Evolutionary conservation across 2,329 filamentous ascomycete species (phyloP).

Genomic region (Monosporascus sp.): DNA sequence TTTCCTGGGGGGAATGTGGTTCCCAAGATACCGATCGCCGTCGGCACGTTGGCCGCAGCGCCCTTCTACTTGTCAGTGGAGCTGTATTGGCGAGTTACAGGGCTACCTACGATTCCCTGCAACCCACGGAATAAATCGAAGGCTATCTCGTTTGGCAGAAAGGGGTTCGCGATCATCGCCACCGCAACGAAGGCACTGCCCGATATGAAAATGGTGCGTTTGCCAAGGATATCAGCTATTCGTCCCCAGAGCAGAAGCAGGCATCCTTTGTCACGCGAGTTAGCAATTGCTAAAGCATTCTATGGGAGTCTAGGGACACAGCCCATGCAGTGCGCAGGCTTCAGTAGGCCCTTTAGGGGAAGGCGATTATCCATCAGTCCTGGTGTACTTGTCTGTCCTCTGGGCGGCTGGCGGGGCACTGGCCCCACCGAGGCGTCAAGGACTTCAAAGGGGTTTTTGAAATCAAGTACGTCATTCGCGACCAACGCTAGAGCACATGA

Average conservation of each 20-base stretch:
- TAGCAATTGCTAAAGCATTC: not conserved
- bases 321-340: no score
- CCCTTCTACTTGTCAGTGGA: slow-evolving; percentile 33
- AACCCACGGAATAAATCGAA: slow-evolving; percentile 63
- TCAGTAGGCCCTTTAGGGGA: no score
- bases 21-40: slow-evolving; percentile 65
- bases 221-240: slow-evolving; percentile 62
- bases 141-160: slow-evolving; percentile 60
- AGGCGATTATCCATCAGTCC: no score
- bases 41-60: slow-evolving; percentile 64
- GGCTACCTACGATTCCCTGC: slow-evolving; percentile 50
- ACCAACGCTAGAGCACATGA: no score
- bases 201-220: slow-evolving; percentile 58
- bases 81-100: not conserved
- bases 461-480: no score
- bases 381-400: no score
- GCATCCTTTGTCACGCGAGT: slow-evolving; percentile 35
- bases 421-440: no score
- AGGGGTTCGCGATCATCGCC: slow-evolving; percentile 55
- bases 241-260: slow-evolving; percentile 64
- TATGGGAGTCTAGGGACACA: not conserved
- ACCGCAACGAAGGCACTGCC: slow-evolving; percentile 60
- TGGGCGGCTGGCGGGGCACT: no score
- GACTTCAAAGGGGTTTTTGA: no score
- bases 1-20: slow-evolving; percentile 62